A percentile compares a stretch with the other conserved stretches of the same genome.
phyloP scores from a whole-genome alignment of 2,329 filamentous ascomycete genomes.

The Aureobasidium vineae region DNA sequence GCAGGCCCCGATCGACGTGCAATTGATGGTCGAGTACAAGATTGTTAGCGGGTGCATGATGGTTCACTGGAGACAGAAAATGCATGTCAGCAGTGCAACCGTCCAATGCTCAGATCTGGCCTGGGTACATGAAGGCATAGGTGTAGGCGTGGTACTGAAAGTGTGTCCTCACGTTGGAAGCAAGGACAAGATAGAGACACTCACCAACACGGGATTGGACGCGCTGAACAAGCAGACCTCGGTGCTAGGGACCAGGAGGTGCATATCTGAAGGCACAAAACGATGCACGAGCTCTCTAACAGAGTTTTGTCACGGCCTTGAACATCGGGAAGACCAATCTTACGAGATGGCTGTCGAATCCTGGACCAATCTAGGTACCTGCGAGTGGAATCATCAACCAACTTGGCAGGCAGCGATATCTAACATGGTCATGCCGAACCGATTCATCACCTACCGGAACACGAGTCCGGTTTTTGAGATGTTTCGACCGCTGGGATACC shows the following conservation, averaged over 20 bases:
- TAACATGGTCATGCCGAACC: background rate
- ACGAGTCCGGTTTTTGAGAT: background rate
- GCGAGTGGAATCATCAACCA: background rate
- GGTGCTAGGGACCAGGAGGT: background rate
- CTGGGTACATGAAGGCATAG: background rate
- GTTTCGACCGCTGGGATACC: background rate
- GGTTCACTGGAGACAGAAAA: background rate
- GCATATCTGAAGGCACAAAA: too few species aligned
- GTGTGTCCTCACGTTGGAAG: background rate
- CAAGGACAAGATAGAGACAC: background rate
- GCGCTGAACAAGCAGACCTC: background rate
- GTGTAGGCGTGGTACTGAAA: background rate
- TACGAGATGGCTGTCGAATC: background rate
- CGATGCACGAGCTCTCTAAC: background rate
- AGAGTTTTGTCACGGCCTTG: background rate
- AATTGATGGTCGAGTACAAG: background rate
- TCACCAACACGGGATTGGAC: background rate
- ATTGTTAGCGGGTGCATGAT: background rate
- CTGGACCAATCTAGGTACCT: background rate
- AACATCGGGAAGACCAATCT: background rate
- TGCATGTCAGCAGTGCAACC: background rate
- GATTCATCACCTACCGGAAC: background rate
- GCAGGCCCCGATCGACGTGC: background rate
- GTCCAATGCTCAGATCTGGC: background rate
- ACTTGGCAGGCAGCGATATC: background rate